Evolutionary conservation across 352 stramenopile species (phyloP).

Genomic region (Pythium aphanidermatum): DNA sequence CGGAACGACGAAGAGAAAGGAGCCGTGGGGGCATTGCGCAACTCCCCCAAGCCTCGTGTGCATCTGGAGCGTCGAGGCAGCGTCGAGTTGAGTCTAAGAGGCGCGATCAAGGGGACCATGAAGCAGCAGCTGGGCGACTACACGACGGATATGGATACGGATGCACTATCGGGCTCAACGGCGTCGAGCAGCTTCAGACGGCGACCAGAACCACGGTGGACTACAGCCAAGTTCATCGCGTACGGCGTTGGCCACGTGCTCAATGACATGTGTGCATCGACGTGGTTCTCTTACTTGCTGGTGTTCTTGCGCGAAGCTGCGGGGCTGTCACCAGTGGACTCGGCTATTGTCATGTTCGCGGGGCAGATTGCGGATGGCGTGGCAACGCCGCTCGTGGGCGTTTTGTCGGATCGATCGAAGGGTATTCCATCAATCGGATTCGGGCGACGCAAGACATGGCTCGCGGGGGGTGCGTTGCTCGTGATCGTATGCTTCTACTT

Average conservation of each 20-base stretch:
- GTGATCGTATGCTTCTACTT: slow-evolving; percentile 85
- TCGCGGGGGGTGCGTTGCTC: slow-evolving; percentile 56
- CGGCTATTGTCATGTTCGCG: slow-evolving; percentile 82
- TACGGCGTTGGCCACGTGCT: slow-evolving; percentile 83
- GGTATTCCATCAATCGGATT: slow-evolving; percentile 60
- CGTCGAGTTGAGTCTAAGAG: background rate
- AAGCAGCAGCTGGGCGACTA: slow-evolving; percentile 6
- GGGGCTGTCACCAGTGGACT: slow-evolving; percentile 63
- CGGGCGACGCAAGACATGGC: slow-evolving; percentile 71
- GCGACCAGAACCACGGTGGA: slow-evolving; percentile 30
- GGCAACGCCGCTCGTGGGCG: slow-evolving; percentile 70
- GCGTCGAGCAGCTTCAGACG: slow-evolving; percentile 2
- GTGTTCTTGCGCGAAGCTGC: slow-evolving; percentile 67
- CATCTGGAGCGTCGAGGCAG: too few relatives aligned
- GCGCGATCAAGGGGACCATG: background rate
- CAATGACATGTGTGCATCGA: slow-evolving; percentile 86
- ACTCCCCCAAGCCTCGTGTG: too few relatives aligned
- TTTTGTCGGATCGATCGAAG: slow-evolving; percentile 63
- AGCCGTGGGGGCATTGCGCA: slow-evolving; percentile 7
- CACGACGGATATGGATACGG: background rate
- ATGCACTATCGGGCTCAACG: background rate
- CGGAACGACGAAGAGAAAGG: slow-evolving; percentile 1
- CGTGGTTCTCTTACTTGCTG: slow-evolving; percentile 85
- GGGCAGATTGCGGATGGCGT: slow-evolving; percentile 79
- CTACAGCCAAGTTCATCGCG: slow-evolving; percentile 43